Base-by-base conservation (phyloP, 352 stramenopile genomes). In the Globisporangium paroecandrum region DNA sequence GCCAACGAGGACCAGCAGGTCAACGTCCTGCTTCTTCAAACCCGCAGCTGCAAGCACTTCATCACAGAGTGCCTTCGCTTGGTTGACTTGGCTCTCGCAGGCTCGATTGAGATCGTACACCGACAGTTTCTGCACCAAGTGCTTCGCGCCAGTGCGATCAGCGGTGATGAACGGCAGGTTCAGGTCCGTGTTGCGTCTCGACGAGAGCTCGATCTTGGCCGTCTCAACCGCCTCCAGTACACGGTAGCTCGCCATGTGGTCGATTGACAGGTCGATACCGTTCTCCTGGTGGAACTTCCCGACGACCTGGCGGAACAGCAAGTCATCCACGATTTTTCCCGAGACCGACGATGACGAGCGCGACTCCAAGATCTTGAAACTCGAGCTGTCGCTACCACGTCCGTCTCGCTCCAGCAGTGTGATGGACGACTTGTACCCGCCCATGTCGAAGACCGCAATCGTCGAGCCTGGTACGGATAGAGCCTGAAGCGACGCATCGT, bases 151-250 rank as follows among this genome's bases (percentile, higher is more conserved):
- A 0, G 75, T 89, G 24, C 71, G 70, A 63, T 93, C 78, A 1
- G 85, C 85, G 0, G 85, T 93, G 69, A 93, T 90, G 66, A 93
- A 93, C 51, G 85, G 85, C 0, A 93, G 72, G 65, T 93, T 90
- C 47, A 91, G 77, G 32, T 90, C 83, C 1, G 79, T 90, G 63
- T 68, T 83, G 24, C 62, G 62, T 1, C 77, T 76, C 47, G 70
- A 82, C 20, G 81, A 90, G 13, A 93, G 71, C 66, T 93, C 85
- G 25, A 82, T 79, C 70, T 93, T 93, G 10, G 85, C 85, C n/a
- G 76, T 62, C 54, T 93, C 81, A 0, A 89, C 81, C 5, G 85
- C 81, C 32, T 93, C 81, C 13, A 87, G 56, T 38, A 93, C 84
- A 25, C 85, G 83, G 62, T 87, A 87, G 62, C 80, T 84, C 15